A percentile compares a stretch with the other conserved stretches of the same genome.
Conservation (phyloP, 192 early-diverging fungal species). For the Obelidium mucronatum region DNA sequence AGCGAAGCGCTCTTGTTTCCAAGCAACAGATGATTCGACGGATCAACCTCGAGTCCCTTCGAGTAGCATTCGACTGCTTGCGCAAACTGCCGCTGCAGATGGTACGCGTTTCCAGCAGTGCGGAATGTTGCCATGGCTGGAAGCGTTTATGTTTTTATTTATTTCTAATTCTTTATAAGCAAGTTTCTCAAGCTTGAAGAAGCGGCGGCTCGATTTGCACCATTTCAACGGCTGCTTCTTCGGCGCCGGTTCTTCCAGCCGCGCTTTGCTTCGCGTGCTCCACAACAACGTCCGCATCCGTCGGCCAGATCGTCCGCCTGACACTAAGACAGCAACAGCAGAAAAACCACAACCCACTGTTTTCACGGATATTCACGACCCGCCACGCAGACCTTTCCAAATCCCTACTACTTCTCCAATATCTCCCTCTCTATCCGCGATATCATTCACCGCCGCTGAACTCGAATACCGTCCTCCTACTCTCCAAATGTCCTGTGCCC, state of each 20-base stretch:
- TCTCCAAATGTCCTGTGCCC: neutral
- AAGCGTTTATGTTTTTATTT: neutral
- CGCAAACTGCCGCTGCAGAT: no score
- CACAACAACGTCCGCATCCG: slow-evolving; percentile 42
- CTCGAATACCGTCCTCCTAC: neutral
- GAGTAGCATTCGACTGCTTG: no score
- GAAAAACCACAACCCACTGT: no score
- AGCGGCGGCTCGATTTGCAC: slow-evolving; percentile 8
- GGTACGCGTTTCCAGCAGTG: neutral
- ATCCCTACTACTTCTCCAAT: neutral
- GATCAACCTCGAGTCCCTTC: no score
- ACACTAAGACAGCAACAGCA: slow-evolving; percentile 33
- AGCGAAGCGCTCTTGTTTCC: no score
- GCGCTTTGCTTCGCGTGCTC: slow-evolving; percentile 24
- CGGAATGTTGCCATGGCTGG: neutral
- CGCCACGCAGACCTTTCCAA: neutral
- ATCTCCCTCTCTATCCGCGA: neutral
- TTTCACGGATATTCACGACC: neutral
- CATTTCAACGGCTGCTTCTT: slow-evolving; percentile 20
- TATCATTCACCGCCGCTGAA: neutral
- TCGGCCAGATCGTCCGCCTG: slow-evolving; percentile 28
- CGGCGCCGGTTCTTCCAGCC: slow-evolving; percentile 9
- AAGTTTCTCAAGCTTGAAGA: no score
- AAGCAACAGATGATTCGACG: no score
- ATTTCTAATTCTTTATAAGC: neutral